Evolutionary conservation across 2,329 filamentous ascomycete genomes (phyloP), one percentile per base, ranked within the genome.

Genomic region (Cadophora luteo-olivacea): DNA sequence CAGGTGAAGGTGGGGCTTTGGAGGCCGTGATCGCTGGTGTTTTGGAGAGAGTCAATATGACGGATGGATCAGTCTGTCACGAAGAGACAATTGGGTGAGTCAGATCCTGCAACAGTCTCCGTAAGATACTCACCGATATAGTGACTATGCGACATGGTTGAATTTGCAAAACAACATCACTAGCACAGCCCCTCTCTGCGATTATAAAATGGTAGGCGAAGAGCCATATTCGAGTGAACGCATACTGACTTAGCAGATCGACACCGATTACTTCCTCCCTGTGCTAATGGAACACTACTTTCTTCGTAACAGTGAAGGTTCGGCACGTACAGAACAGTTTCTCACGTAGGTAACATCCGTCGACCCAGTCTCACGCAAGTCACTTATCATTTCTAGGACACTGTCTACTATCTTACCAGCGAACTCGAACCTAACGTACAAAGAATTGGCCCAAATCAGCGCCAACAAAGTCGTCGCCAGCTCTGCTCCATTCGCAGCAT

Each of bases 1-100:
- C 83, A 54, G 87, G 86, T 0, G 79, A 86, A 48, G 83, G 80
- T 0, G 83, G 86, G 3, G 84, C 87, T 0, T 81, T 89, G 16
- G 89, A 91, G 75, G 87, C 88, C 3, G 87, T 89, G 1, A 86
- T 91, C 24, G 81, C 82, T 0, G 85, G 86, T 1, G 87, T 89
- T 0, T 75, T 90, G 6, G 89, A 91, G 73, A 82, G 89, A 12
- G 81, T 91, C 60, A 86, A 90, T 70, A 80, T 81, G 3, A 85
- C 81, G 0, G 87, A 90, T 72, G 88, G 89, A 0, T 87, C 82
- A 19, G 86, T 86, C 0, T 89, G 86, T 61, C 89, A 91, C 70
- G 88, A 91, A 75, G 89, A 91, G 74, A 88, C 86, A 0, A 86
- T 91, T 70, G 88, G 85, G 78, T 79, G 54, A 61, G 63, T 48